Evolutionary conservation across 371 early-diverging fungal genomes (phyloP).

Genomic region (Circinella minor): DNA sequence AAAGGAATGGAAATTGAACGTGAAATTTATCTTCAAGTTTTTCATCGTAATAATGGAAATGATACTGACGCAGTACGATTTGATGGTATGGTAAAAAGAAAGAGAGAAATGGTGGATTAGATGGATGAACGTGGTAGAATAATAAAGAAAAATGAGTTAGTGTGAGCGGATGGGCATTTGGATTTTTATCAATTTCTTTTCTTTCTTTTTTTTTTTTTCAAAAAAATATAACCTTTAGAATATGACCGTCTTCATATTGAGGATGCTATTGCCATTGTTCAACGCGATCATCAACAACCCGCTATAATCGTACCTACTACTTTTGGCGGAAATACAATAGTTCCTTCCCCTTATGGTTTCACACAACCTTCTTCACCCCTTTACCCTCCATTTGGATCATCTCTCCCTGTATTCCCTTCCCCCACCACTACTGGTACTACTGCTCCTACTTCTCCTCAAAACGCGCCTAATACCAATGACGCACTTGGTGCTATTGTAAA

Average conservation of each 20-base stretch:
- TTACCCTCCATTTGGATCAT: not conserved
- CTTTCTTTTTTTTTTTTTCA: not conserved
- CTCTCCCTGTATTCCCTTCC: not conserved
- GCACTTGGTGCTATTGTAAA: conserved; percentile 66
- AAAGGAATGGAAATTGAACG: conserved; percentile 34
- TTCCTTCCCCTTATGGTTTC: not conserved
- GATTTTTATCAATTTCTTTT: not conserved
- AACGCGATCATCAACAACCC: conserved; percentile 15
- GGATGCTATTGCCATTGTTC: conserved; percentile 29
- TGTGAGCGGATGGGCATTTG: not conserved
- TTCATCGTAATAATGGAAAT: conserved; percentile 23
- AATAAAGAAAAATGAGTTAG: too few species aligned
- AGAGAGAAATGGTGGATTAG: too few species aligned
- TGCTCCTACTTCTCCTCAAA: not conserved
- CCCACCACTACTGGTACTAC: not conserved
- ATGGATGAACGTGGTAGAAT: too few species aligned
- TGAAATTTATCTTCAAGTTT: conserved; percentile 35
- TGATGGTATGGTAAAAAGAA: conserved; percentile 23
- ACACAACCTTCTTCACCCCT: not conserved
- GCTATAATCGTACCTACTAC: not conserved
- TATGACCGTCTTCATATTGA: conserved; percentile 32
- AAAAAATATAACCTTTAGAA: conserved; percentile 11
- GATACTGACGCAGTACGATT: conserved; percentile 25
- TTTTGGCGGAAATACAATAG: not conserved
- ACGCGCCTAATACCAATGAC: not conserved